Conservation (phyloP, 257 asterid species). For the Cinchona pubescens region DNA sequence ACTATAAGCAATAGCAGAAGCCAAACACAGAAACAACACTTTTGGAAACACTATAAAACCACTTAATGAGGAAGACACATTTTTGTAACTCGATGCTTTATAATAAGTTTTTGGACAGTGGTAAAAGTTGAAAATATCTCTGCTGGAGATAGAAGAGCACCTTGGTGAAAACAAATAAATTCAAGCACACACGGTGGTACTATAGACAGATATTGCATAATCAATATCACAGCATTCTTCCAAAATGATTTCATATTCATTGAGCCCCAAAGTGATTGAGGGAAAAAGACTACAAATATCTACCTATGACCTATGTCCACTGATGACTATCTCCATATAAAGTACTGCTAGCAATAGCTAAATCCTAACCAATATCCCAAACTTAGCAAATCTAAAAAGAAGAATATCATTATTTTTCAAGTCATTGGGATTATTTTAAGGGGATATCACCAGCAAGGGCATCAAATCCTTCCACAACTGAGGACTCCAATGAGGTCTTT, state of each 20-base stretch:
- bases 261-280: background rate
- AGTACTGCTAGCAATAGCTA: background rate
- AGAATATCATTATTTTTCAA: background rate
- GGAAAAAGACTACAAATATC: too few relatives aligned
- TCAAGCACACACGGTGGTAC: background rate
- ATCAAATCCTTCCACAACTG: background rate
- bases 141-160: background rate
- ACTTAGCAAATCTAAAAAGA: too few relatives aligned
- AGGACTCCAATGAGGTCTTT: background rate
- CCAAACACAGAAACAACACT: background rate
- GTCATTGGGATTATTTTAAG: background rate
- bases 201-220: background rate
- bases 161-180: background rate
- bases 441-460: background rate
- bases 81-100: background rate
- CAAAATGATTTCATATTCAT: background rate
- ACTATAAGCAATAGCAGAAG: background rate
- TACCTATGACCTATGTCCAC: background rate
- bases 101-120: background rate
- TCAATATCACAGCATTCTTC: background rate
- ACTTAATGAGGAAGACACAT: background rate
- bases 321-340: background rate
- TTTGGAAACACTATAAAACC: background rate
- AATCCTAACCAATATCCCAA: background rate
- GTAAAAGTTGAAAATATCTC: background rate